Conservation (phyloP, 1,139 yeast species). For the Taiozyma sp. region DNA sequence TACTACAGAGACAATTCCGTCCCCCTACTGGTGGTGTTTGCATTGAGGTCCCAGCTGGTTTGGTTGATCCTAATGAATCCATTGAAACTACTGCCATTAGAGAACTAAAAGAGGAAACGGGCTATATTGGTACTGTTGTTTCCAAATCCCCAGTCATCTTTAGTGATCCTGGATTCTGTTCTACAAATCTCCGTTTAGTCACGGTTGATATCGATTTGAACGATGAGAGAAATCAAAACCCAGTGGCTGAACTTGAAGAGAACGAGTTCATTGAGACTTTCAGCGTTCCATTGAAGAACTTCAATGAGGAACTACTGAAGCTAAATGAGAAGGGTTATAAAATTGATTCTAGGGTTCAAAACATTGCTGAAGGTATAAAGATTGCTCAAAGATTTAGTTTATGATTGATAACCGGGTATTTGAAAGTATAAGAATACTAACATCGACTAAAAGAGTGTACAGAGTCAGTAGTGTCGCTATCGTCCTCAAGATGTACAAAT, state of each 20-base stretch:
- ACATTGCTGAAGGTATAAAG: constrained; percentile 71
- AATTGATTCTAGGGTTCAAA: constrained; percentile 83
- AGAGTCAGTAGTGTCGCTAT: no score
- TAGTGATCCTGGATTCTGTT: constrained; percentile 93
- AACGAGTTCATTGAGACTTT: constrained; percentile 86
- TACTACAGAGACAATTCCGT: constrained; percentile 82
- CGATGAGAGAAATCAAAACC: constrained; percentile 59
- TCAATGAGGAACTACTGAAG: constrained; percentile 48
- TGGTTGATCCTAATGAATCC: constrained; percentile 79
- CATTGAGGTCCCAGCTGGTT: constrained; percentile 93
- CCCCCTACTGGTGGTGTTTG: constrained; percentile 89
- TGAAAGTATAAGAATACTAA: background rate
- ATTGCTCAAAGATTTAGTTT: constrained; percentile 38
- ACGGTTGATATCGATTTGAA: constrained; percentile 71
- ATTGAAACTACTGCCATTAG: constrained; percentile 78
- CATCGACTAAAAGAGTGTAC: no score
- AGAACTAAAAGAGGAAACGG: constrained; percentile 89
- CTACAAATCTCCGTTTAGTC: constrained; percentile 80
- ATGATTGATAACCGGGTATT: constrained; percentile 2
- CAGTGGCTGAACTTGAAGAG: constrained; percentile 73
- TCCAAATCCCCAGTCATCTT: constrained; percentile 52
- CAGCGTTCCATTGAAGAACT: constrained; percentile 52
- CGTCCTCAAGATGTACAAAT: no score
- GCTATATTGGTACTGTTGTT: constrained; percentile 56
- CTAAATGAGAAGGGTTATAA: constrained; percentile 61